These are phyloP conservation scores for Tuber umbilicatum DNA, from an alignment of 495 filamentous ascomycete species.

Conservation along the genomic window DNA sequence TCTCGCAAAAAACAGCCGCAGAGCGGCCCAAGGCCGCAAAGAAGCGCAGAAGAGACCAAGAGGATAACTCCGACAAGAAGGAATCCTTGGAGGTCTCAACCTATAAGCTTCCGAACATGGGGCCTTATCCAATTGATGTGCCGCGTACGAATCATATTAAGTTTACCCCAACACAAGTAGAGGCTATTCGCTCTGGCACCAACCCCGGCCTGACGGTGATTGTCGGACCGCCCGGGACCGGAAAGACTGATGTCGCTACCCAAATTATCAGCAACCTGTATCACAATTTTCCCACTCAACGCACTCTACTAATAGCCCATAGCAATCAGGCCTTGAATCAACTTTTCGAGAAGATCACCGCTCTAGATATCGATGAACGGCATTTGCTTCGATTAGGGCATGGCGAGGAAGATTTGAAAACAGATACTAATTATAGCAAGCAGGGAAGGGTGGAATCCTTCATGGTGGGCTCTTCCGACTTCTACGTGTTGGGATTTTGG, in stretches of 20 bases:
- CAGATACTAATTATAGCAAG: constrained; percentile 84
- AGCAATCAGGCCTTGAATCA: constrained; percentile 98
- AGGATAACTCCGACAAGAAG: constrained; percentile 51
- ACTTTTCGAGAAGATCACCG: constrained; percentile 96
- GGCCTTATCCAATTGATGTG: constrained; percentile 83
- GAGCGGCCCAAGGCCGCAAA: constrained; percentile 56
- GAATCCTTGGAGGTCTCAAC: constrained; percentile 75
- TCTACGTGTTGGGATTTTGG: not conserved
- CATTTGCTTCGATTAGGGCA: constrained; percentile 90
- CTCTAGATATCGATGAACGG: constrained; percentile 88
- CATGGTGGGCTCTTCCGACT: constrained; percentile 45
- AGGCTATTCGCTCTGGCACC: constrained; percentile 87
- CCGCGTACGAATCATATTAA: constrained; percentile 76
- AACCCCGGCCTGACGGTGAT: constrained; percentile 93
- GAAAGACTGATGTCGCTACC: constrained; percentile 96
- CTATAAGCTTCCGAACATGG: constrained; percentile 83
- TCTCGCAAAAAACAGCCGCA: constrained; percentile 48
- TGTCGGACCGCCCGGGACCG: constrained; percentile 91
- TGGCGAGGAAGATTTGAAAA: constrained; percentile 88
- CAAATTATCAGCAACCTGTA: constrained; percentile 99
- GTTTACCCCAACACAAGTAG: constrained; percentile 85
- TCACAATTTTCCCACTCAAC: constrained; percentile 89
- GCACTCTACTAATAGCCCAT: constrained; percentile 88
- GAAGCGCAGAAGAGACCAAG: constrained; percentile 76
- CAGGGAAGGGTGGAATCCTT: constrained; percentile 92